Evolutionary conservation across 768 basidiomycete genomes (phyloP), one percentile per base, ranked within the genome.

Genomic region (Imleria badia): DNA sequence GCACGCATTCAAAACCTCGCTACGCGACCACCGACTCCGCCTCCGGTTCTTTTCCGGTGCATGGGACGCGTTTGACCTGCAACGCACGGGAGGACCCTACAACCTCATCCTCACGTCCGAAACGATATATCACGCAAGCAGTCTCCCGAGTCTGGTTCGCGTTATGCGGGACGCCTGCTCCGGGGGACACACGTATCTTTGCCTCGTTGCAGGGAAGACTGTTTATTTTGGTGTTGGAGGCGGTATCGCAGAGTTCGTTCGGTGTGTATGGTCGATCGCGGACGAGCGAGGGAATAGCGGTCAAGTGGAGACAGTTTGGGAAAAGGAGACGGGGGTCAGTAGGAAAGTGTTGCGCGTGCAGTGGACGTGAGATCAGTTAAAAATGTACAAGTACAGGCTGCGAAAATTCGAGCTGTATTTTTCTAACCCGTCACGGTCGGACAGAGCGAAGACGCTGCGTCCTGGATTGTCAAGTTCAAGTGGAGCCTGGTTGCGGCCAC

Each of bases 201-300:
- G 87, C 60, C 81, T 97, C 10, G 87, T 97, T 3, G 94, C 94
- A 3, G 91, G 90, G 2, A 98, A 98, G 70, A 80, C 93, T 14
- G 71, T 98, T 19, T 98, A 98, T 68, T 98, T 98, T 68, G 96
- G 96, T 8, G 93, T 98, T 5, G 95, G 94, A 1, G 95, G 96
- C 0, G 91, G 94, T 8, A 74, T 95, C 26, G 70, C 80, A 13
- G 89, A 86, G 55, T 96, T 96, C 61, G 68, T 83, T n/a, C 66
- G 72, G 26, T 78, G 76, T 7, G 80, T 93, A 0, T 64, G 42
- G 35, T 52, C 59, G 19, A 38, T 23, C 4, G 38, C 29, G 1
- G 51, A 49, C 3, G 51, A 50, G 8, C 35, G 19, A 39, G 56
- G 45, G 5, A 7, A 8, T 6, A 38, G 66, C 26, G 85, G 82